A percentile compares a stretch with the other conserved stretches of the same genome.
These are phyloP conservation scores for Pleoardoris graminearum DNA, from an alignment of 2,329 filamentous ascomycete species.

Conservation along the genomic window DNA sequence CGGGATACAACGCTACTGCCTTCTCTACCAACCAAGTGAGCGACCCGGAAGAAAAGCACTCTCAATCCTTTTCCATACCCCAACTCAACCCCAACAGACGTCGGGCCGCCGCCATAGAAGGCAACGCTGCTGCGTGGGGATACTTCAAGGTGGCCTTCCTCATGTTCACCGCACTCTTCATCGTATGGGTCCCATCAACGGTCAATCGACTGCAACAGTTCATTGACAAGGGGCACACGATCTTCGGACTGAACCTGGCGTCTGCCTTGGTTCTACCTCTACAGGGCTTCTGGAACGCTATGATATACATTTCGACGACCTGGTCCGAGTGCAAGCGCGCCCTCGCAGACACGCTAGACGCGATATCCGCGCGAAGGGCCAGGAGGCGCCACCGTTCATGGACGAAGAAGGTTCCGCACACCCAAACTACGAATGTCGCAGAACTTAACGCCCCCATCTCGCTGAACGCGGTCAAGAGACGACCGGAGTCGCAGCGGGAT, in stretches of 20 bases:
- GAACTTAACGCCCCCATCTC: not conserved
- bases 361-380: not conserved
- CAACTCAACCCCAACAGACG: constrained; percentile 8
- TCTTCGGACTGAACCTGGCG: constrained; percentile 67
- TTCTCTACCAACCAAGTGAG: constrained; percentile 12
- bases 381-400: not conserved
- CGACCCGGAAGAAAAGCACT: constrained; percentile 1
- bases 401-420: not conserved
- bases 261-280: constrained; percentile 76
- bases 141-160: constrained; percentile 72
- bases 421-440: not conserved
- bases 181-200: constrained; percentile 78
- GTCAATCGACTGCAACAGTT: constrained; percentile 76
- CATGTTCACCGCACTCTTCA: constrained; percentile 71
- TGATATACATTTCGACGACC: constrained; percentile 65
- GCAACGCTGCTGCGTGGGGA: constrained; percentile 64
- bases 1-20: constrained; percentile 15
- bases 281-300: constrained; percentile 82
- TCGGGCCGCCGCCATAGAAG: constrained; percentile 47
- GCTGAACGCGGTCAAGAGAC: not conserved
- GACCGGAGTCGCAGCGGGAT: not conserved
- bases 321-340: constrained; percentile 34
- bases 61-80: constrained; percentile 9
- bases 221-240: constrained; percentile 52
- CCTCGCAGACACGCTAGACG: constrained; percentile 10